Evolutionary conservation across 2,329 filamentous ascomycete genomes (phyloP).

Genomic region (Aspergillus sp.): DNA sequence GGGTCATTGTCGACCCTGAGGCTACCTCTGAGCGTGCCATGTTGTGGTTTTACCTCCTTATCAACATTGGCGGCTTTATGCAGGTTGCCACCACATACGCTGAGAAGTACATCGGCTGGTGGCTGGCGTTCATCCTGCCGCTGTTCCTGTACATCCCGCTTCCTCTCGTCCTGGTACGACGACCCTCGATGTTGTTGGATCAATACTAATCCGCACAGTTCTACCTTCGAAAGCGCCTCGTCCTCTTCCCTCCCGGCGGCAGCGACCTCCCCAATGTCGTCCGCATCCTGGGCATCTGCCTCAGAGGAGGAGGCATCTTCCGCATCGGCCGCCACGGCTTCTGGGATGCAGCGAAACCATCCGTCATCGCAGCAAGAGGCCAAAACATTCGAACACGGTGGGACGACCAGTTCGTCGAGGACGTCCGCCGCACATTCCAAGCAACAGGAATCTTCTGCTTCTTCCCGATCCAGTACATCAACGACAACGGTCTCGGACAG

Average conservation of each 20-base stretch:
- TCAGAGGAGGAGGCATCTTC: slow-evolving; percentile 25
- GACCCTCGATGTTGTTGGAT: neutral
- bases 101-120: slow-evolving; percentile 44
- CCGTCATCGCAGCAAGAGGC: slow-evolving; percentile 22
- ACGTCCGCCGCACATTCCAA: slow-evolving; percentile 31
- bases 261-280: slow-evolving; percentile 6
- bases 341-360: slow-evolving; percentile 37
- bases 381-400: slow-evolving; percentile 32
- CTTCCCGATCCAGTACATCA: slow-evolving; percentile 41
- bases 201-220: neutral
- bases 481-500: slow-evolving; percentile 51
- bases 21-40: slow-evolving; percentile 40
- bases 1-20: slow-evolving; percentile 50
- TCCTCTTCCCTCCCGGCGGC: slow-evolving; percentile 1
- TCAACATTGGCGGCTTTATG: slow-evolving; percentile 36
- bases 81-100: slow-evolving; percentile 41
- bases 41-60: slow-evolving; percentile 37
- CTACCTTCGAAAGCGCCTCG: slow-evolving; percentile 4
- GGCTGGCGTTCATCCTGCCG: slow-evolving; percentile 35
- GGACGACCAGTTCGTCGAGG: slow-evolving; percentile 37
- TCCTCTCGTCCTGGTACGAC: slow-evolving; percentile 18
- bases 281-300: slow-evolving; percentile 3
- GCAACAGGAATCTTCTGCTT: slow-evolving; percentile 39
- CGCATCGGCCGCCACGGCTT: slow-evolving; percentile 34
- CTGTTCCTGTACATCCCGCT: slow-evolving; percentile 38